Conservation (phyloP, 441 rosid species). For the Theobroma grandiflorum region DNA sequence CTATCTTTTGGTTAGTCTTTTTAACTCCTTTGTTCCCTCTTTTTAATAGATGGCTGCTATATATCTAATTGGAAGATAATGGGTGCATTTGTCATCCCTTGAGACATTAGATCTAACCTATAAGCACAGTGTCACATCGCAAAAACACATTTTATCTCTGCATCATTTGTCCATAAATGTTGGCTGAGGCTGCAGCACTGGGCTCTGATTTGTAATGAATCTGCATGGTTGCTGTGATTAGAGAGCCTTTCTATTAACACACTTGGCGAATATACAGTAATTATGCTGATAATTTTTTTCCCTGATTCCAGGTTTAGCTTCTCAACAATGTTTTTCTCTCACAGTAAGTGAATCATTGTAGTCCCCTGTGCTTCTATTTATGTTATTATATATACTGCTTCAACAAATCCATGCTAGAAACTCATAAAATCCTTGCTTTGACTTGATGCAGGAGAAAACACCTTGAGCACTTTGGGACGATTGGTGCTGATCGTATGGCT, state of each 20-base stretch:
- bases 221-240: neutral
- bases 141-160: neutral
- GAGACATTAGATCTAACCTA: neutral
- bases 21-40: neutral
- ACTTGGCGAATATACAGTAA: constrained; percentile 13
- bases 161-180: neutral
- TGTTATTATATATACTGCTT: neutral
- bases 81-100: neutral
- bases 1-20: constrained; percentile 80
- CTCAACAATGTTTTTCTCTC: constrained; percentile 99
- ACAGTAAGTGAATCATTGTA: constrained; percentile 60
- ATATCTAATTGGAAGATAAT: neutral
- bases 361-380: constrained; percentile 19
- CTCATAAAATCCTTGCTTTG: constrained; percentile 30
- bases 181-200: neutral
- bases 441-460: constrained; percentile 79
- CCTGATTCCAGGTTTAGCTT: constrained; percentile 93
- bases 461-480: constrained; percentile 85
- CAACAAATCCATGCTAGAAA: neutral
- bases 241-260: constrained; percentile 14
- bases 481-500: constrained; percentile 90
- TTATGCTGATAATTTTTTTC: constrained; percentile 18
- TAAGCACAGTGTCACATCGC: neutral
- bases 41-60: neutral
- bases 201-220: constrained; percentile 7